Conservation (phyloP, 2,329 filamentous ascomycete species). For the Claviceps arundinis region DNA sequence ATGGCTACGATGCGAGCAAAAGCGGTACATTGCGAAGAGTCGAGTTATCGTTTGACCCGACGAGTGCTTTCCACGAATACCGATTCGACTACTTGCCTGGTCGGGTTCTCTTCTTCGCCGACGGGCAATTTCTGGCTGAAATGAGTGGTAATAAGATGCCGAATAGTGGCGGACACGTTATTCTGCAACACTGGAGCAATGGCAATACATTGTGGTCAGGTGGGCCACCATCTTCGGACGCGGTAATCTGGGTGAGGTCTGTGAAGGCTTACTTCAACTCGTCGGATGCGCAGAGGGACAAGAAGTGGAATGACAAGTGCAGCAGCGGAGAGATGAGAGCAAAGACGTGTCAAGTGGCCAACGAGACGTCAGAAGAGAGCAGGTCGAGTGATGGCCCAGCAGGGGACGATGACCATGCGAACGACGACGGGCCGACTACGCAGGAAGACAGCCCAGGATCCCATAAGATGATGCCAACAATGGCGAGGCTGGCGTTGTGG, state of each 20-base stretch:
- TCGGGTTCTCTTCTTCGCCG: constrained; percentile 55
- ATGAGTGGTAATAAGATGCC: constrained; percentile 48
- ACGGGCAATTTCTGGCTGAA: constrained; percentile 41
- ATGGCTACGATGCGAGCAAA: constrained; percentile 48
- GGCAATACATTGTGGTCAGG: constrained; percentile 58
- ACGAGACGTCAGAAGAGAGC: constrained; percentile 11
- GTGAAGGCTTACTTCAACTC: constrained; percentile 74
- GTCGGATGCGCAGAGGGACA: constrained; percentile 22
- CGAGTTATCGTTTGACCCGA: constrained; percentile 53
- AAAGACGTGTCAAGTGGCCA: constrained; percentile 14
- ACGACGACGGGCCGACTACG: not conserved
- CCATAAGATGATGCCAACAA: not conserved
- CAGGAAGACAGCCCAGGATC: not conserved
- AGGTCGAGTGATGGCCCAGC: constrained; percentile 12
- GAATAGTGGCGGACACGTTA: constrained; percentile 46
- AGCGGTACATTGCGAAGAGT: constrained; percentile 45
- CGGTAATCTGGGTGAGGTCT: constrained; percentile 51
- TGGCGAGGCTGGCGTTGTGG: not conserved
- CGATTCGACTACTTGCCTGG: constrained; percentile 59
- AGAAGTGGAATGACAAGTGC: constrained; percentile 4
- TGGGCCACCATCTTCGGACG: constrained; percentile 52
- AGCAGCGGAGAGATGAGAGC: not conserved
- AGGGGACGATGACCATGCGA: constrained; percentile 1
- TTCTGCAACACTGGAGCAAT: constrained; percentile 69
- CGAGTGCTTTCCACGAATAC: constrained; percentile 58